phyloP scores from a whole-genome alignment of 1,139 yeast species.

The Taiozyma sp. region DNA sequence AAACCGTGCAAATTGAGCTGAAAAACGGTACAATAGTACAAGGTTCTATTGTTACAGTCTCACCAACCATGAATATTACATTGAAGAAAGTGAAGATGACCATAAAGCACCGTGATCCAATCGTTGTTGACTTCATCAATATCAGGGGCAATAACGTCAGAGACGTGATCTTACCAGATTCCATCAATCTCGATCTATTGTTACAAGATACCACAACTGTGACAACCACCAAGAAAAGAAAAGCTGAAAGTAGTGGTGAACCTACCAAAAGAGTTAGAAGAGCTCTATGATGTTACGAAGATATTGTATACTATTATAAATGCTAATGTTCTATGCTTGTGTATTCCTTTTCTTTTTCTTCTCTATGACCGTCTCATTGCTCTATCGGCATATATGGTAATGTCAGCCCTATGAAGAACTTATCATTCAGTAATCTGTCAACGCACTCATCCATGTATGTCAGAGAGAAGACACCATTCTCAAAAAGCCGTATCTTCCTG shows the following conservation, averaged over 20 bases:
- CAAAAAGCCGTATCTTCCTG: conserved; percentile 35
- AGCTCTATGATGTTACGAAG: conserved; percentile 13
- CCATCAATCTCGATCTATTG: conserved; percentile 73
- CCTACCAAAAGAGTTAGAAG: conserved; percentile 28
- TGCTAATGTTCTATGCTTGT: neutral
- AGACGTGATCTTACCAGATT: conserved; percentile 81
- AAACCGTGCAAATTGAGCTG: conserved; percentile 86
- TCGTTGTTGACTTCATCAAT: conserved; percentile 70
- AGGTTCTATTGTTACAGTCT: conserved; percentile 72
- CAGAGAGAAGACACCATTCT: conserved; percentile 27
- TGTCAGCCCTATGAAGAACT: conserved; percentile 43
- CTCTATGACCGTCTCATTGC: neutral
- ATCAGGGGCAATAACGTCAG: conserved; percentile 90
- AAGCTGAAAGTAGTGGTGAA: conserved; percentile 14
- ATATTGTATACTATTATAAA: conserved; percentile 27
- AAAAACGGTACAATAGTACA: conserved; percentile 79
- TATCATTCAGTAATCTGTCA: conserved; percentile 39
- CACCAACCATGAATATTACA: conserved; percentile 91
- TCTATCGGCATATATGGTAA: conserved; percentile 32
- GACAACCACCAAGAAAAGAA: conserved; percentile 25
- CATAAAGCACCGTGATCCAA: conserved; percentile 66
- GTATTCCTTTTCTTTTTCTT: neutral
- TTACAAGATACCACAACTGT: conserved; percentile 47
- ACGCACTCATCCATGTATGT: conserved; percentile 46
- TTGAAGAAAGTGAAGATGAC: conserved; percentile 78